Evolutionary conservation across 2,329 filamentous ascomycete genomes (phyloP).

Genomic region (Trichoderma brevicompactum): DNA sequence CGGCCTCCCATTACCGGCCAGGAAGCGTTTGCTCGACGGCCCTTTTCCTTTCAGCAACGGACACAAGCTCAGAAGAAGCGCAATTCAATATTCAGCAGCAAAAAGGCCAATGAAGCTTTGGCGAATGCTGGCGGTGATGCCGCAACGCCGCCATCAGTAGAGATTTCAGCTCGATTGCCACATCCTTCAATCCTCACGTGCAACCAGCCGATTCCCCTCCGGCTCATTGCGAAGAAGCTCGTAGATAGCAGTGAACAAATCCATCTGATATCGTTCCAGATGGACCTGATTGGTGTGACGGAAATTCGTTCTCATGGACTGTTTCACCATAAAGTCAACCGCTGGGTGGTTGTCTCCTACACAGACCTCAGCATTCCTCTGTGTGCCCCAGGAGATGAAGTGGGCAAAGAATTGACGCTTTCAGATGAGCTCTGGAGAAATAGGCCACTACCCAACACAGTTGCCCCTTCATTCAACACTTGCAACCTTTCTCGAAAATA

Average conservation of each 20-base stretch:
- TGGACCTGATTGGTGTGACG: constrained; percentile 81
- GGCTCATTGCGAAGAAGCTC: constrained; percentile 78
- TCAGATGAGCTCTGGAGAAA: constrained; percentile 74
- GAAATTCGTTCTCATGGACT: constrained; percentile 79
- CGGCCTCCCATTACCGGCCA: constrained; percentile 68
- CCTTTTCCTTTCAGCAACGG: constrained; percentile 59
- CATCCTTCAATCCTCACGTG: constrained; percentile 88
- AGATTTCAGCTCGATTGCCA: constrained; percentile 77
- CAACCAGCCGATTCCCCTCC: constrained; percentile 81
- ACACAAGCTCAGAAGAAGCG: constrained; percentile 53
- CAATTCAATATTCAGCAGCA: constrained; percentile 60
- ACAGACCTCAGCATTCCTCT: constrained; percentile 74
- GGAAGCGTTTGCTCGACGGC: constrained; percentile 82
- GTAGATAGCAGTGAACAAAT: constrained; percentile 70
- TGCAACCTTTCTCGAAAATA: constrained; percentile 87
- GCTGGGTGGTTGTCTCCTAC: constrained; percentile 75
- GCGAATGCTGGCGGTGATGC: constrained; percentile 39
- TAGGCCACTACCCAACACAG: constrained; percentile 76
- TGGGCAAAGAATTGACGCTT: constrained; percentile 70
- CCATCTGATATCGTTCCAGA: constrained; percentile 77
- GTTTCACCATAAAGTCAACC: constrained; percentile 68
- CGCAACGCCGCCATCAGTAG: constrained; percentile 65
- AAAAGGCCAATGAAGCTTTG: constrained; percentile 36
- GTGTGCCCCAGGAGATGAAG: constrained; percentile 54
- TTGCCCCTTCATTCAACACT: constrained; percentile 83